Conservation (phyloP, 768 basidiomycete species). For the Mycena kentingensis region DNA sequence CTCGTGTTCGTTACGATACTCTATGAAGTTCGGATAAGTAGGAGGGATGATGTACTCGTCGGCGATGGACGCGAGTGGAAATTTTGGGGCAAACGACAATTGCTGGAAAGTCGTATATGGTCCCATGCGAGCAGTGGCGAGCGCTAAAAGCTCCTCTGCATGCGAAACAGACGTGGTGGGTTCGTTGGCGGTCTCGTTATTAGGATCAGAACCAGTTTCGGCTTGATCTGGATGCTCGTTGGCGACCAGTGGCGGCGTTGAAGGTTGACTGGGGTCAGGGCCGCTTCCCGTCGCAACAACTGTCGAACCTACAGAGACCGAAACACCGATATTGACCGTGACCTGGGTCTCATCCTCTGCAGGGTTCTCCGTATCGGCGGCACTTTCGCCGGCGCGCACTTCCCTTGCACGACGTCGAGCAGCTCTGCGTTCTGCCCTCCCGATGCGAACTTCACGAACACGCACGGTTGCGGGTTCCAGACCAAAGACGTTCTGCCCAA, state of each 20-base stretch:
- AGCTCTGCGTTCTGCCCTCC: constrained; percentile 83
- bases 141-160: constrained; percentile 66
- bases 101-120: constrained; percentile 94
- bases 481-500: constrained; percentile 90
- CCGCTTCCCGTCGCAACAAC: constrained; percentile 34
- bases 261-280: constrained; percentile 35
- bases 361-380: constrained; percentile 46
- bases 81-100: constrained; percentile 78
- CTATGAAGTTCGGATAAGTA: constrained; percentile 78
- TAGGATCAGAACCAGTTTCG: constrained; percentile 32
- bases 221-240: constrained; percentile 44
- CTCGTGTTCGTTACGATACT: constrained; percentile 67
- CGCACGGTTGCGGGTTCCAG: constrained; percentile 91
- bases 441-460: constrained; percentile 91
- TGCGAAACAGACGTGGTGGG: constrained; percentile 41
- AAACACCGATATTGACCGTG: constrained; percentile 63
- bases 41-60: constrained; percentile 93
- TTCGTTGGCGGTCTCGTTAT: constrained; percentile 33
- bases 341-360: constrained; percentile 59
- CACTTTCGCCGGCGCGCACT: constrained; percentile 52
- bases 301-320: constrained; percentile 48
- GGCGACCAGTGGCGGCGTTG: constrained; percentile 43
- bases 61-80: constrained; percentile 86
- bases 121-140: constrained; percentile 72
- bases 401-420: constrained; percentile 80